These are phyloP conservation scores for Leishmania martiniquensis DNA, from an alignment of 208 protist species.

Conservation along the genomic window DNA sequence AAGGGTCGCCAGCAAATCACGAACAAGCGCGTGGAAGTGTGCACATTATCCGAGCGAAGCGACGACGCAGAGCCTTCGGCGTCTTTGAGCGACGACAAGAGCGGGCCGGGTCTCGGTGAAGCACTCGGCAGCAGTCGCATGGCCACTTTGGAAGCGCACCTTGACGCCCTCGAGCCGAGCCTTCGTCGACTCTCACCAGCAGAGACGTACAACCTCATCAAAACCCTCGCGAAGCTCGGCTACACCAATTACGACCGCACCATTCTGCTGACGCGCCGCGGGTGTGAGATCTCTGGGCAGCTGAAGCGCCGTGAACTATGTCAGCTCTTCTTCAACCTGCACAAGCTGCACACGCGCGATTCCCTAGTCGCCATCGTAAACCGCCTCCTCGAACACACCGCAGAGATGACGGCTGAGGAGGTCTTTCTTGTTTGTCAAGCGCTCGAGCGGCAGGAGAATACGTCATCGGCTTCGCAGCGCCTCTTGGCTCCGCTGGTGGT, in stretches of 20 bases:
- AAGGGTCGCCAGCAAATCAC: not conserved
- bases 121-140: conserved; percentile 29
- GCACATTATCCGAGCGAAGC: not conserved
- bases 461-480: conserved; percentile 51
- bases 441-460: conserved; percentile 70
- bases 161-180: conserved; percentile 47
- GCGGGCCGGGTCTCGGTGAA: conserved; percentile 8
- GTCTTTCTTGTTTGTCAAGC: conserved; percentile 58
- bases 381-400: conserved; percentile 45
- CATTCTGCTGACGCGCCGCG: conserved; percentile 61
- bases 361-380: conserved; percentile 80
- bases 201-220: conserved; percentile 53
- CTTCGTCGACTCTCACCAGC: conserved; percentile 56
- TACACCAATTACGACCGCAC: conserved; percentile 80
- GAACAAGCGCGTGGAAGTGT: not conserved
- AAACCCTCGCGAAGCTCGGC: conserved; percentile 56
- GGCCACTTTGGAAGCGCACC: conserved; percentile 43
- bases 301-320: conserved; percentile 53
- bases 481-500: conserved; percentile 49
- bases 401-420: conserved; percentile 48
- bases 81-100: not conserved
- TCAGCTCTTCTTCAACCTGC: conserved; percentile 76
- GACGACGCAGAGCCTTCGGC: not conserved
- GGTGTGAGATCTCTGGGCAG: conserved; percentile 71
- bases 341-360: conserved; percentile 74